Conservation (phyloP, 2,329 filamentous ascomycete species). For the Hypomyces perniciosus region DNA sequence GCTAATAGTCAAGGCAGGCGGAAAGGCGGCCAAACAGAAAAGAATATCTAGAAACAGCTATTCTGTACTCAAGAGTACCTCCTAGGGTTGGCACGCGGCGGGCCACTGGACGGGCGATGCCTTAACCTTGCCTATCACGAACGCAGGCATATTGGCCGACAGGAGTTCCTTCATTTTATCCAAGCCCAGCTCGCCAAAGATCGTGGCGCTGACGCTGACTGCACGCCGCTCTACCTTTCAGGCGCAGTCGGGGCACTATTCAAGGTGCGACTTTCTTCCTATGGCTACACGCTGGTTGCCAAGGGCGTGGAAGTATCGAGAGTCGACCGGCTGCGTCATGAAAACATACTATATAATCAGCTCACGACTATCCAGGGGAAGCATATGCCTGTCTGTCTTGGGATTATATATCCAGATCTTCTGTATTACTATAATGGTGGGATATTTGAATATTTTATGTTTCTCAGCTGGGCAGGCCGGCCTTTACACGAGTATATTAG, state of each 20-base stretch:
- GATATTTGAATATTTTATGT: too few relatives aligned
- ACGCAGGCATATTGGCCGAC: not conserved
- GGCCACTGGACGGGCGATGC: constrained; percentile 17
- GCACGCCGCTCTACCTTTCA: constrained; percentile 22
- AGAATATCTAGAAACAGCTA: constrained; percentile 15
- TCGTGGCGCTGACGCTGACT: not conserved
- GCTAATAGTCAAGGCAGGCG: not conserved
- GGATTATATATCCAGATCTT: too few relatives aligned
- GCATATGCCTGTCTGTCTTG: too few relatives aligned
- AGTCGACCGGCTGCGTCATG: constrained; percentile 19
- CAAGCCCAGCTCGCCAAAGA: not conserved
- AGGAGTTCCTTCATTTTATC: not conserved
- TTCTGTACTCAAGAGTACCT: constrained; percentile 27
- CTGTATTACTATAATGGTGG: too few relatives aligned
- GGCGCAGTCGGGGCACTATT: constrained; percentile 29
- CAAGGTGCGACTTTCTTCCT: constrained; percentile 29
- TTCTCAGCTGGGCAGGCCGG: too few relatives aligned
- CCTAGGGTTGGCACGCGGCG: constrained; percentile 18
- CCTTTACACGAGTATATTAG: too few relatives aligned
- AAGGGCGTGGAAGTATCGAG: constrained; percentile 30
- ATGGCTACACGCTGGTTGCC: constrained; percentile 35
- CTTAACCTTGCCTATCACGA: constrained; percentile 3
- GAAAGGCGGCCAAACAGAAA: not conserved
- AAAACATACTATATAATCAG: constrained; percentile 27
- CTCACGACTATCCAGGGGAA: too few relatives aligned